A percentile compares a stretch with the other conserved stretches of the same genome.
Conservation (phyloP, 139 green algal species). For the Ulvella scutata region DNA sequence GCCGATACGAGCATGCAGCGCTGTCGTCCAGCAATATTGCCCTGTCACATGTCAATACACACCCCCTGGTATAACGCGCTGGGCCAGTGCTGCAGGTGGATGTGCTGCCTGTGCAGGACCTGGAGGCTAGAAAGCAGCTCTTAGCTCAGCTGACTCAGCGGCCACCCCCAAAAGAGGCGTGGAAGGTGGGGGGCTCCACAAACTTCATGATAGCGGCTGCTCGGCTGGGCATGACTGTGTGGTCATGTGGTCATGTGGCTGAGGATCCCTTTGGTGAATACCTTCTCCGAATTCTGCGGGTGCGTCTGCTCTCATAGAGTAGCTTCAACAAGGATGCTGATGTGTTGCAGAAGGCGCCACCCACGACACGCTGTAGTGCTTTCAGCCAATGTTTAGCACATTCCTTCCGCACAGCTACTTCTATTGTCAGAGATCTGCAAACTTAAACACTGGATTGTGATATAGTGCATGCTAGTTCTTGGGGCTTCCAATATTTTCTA, state of each 20-base stretch:
- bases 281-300: conserved; percentile 48
- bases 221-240: conserved; percentile 57
- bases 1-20: too few species aligned
- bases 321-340: not conserved
- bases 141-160: not conserved
- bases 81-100: not conserved
- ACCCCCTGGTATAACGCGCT: too few species aligned
- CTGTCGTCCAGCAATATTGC: too few species aligned
- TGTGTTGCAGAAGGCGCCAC: not conserved
- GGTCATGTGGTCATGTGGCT: conserved; percentile 57
- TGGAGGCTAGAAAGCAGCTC: not conserved
- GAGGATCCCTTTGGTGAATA: conserved; percentile 70
- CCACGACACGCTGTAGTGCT: not conserved
- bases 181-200: conserved; percentile 67
- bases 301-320: conserved; percentile 7
- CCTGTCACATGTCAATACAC: too few species aligned
- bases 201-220: conserved; percentile 88
- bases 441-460: too few species aligned
- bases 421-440: too few species aligned
- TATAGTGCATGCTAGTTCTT: too few species aligned
- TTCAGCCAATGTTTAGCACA: not conserved
- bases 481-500: too few species aligned
- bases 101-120: not conserved
- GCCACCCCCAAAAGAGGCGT: conserved; percentile 8
- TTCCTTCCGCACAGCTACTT: not conserved